A percentile compares a stretch with the other conserved stretches of the same genome.
phyloP scores from a whole-genome alignment of 164 flowering plant genomes.

The Chimonanthus salicifolius region DNA sequence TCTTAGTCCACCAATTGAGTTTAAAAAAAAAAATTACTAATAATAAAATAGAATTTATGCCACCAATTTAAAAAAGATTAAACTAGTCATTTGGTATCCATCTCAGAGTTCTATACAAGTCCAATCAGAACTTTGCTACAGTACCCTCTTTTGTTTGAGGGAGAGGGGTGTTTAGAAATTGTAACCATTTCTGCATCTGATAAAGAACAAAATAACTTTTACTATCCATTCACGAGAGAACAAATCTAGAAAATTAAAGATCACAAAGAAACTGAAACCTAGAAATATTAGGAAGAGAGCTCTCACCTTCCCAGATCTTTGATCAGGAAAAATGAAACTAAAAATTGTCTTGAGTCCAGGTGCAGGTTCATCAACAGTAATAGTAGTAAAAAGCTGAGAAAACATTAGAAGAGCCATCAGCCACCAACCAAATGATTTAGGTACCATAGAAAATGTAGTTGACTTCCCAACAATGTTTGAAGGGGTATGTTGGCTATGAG shows the following conservation, averaged over 20 bases:
- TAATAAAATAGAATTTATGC: too few relatives aligned
- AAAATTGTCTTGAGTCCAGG: slow-evolving; percentile 85
- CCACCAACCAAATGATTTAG: neutral
- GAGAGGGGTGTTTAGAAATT: too few relatives aligned
- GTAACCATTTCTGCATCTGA: neutral
- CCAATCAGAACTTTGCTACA: too few relatives aligned
- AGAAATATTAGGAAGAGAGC: neutral
- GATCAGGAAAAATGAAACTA: slow-evolving; percentile 67
- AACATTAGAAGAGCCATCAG: neutral
- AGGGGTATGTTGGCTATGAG: neutral
- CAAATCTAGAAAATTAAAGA: neutral
- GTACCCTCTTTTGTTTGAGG: too few relatives aligned
- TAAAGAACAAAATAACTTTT: too few relatives aligned
- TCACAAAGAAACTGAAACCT: too few relatives aligned
- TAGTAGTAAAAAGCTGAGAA: slow-evolving; percentile 54
- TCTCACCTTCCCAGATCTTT: slow-evolving; percentile 77
- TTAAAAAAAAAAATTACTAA: too few relatives aligned
- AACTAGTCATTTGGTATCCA: too few relatives aligned
- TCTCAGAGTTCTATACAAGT: too few relatives aligned
- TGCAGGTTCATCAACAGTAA: slow-evolving; percentile 71
- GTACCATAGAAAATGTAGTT: neutral
- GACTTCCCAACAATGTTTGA: neutral
- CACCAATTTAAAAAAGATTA: too few relatives aligned
- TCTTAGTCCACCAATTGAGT: too few relatives aligned
- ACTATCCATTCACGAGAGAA: neutral